Conservation (phyloP, 2,329 filamentous ascomycete species). For the Dactylellina haptotyla region DNA sequence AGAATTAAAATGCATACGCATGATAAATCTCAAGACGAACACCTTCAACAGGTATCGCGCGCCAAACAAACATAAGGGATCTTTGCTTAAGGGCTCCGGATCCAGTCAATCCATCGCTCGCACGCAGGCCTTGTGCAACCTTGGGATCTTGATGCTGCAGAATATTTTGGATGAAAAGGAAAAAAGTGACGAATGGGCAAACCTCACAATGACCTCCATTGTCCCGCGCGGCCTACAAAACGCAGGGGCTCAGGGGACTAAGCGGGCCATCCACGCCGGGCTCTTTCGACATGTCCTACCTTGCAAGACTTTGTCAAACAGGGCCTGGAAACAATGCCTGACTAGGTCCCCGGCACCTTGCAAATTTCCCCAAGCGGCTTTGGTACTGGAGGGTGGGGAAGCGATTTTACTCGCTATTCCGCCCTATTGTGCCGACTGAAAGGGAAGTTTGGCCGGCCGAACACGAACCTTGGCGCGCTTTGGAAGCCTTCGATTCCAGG, state of each 20-base stretch:
- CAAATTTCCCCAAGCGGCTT: slow-evolving; percentile 27
- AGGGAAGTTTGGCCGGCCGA: slow-evolving; percentile 30
- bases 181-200: not conserved
- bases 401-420: slow-evolving; percentile 32
- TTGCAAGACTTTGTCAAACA: slow-evolving; percentile 45
- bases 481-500: not conserved
- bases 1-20: not conserved
- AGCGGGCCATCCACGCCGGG: not conserved
- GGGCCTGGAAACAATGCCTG: slow-evolving; percentile 28
- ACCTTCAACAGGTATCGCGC: slow-evolving; percentile 17
- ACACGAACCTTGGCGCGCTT: slow-evolving; percentile 19
- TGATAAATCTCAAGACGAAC: not conserved
- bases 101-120: not conserved
- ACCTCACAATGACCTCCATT: not conserved
- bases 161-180: no score
- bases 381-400: slow-evolving; percentile 13
- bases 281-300: not conserved
- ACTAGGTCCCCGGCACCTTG: slow-evolving; percentile 12
- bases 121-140: slow-evolving; percentile 16
- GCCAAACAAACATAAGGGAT: not conserved
- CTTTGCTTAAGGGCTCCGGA: not conserved
- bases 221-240: slow-evolving; percentile 51
- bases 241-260: slow-evolving; percentile 48
- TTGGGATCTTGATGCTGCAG: slow-evolving; percentile 2
- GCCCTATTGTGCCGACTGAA: slow-evolving; percentile 15